A percentile compares a stretch with the other conserved stretches of the same genome.
Conservation (phyloP, 805 yeast genomes). For the Brettanomyces custersianus region DNA sequence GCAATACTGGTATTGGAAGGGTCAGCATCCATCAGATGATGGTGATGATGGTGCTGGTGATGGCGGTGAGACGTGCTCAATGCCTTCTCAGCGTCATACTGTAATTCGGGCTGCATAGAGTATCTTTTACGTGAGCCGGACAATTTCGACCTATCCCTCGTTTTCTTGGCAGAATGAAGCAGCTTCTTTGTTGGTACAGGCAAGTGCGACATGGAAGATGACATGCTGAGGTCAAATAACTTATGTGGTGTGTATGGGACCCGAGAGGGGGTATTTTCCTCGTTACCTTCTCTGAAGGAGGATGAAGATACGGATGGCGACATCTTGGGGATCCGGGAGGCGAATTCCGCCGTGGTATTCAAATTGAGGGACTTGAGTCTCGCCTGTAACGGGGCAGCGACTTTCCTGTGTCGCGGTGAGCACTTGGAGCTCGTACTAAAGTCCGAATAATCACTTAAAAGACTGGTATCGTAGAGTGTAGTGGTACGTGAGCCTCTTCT, state of each 20-base stretch:
- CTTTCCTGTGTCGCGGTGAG: slow-evolving; percentile 1
- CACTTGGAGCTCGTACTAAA: neutral
- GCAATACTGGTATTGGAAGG: no score
- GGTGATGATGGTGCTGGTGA: no score
- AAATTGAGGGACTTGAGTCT: slow-evolving; percentile 12
- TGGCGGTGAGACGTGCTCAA: no score
- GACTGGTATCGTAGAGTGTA: neutral
- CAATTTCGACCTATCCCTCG: no score
- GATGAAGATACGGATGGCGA: slow-evolving; percentile 10
- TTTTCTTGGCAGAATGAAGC: slow-evolving; percentile 4
- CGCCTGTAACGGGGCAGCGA: slow-evolving; percentile 6
- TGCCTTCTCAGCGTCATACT: no score
- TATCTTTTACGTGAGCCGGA: no score
- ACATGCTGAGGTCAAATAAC: neutral
- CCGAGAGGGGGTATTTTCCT: slow-evolving; percentile 3
- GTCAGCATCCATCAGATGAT: no score
- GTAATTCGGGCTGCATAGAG: no score
- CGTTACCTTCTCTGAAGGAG: slow-evolving; percentile 1
- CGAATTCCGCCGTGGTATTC: slow-evolving; percentile 11
- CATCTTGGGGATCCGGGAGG: slow-evolving; percentile 17
- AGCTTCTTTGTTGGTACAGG: slow-evolving; percentile 2
- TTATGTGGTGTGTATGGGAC: neutral
- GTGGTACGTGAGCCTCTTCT: neutral
- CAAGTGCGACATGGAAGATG: neutral
- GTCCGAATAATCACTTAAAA: neutral